A percentile compares a stretch with the other conserved stretches of the same genome.
These are phyloP conservation scores for Cutaneotrichosporon cyanovorans DNA, from an alignment of 1,284 basidiomycete genomes.

Conservation along the genomic window DNA sequence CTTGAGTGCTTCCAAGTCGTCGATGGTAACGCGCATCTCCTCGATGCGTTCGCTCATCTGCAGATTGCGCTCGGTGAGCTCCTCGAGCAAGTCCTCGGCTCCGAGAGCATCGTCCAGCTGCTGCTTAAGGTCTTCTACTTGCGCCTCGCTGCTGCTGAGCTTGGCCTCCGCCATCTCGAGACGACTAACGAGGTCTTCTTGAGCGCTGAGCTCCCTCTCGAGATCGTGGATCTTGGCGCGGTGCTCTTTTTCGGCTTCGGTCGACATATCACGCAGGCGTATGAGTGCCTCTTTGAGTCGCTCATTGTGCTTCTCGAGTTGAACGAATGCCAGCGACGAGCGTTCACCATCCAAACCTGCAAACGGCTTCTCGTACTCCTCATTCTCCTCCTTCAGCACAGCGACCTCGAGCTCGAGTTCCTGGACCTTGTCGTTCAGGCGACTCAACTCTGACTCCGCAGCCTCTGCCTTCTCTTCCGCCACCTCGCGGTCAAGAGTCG, in stretches of 20 bases:
- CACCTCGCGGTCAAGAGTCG: conserved; percentile 91
- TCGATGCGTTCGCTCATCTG: conserved; percentile 88
- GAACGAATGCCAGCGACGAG: conserved; percentile 72
- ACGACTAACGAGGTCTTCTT: conserved; percentile 49
- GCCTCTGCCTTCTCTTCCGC: conserved; percentile 88
- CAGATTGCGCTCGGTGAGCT: conserved; percentile 89
- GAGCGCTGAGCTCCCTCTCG: conserved; percentile 67
- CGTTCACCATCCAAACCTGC: conserved; percentile 49
- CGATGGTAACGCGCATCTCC: conserved; percentile 88
- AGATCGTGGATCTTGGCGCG: conserved; percentile 73
- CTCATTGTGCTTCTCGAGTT: conserved; percentile 94
- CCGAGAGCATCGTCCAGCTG: conserved; percentile 93
- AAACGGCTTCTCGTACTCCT: conserved; percentile 46
- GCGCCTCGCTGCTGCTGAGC: conserved; percentile 73
- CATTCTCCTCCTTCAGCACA: conserved; percentile 58
- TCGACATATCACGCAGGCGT: conserved; percentile 77
- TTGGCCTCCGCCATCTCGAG: conserved; percentile 72
- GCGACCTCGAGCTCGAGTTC: conserved; percentile 76
- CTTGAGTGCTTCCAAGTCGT: conserved; percentile 90
- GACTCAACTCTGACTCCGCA: conserved; percentile 67
- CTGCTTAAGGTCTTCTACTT: conserved; percentile 86
- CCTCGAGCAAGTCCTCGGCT: conserved; percentile 92
- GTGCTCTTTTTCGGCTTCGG: conserved; percentile 80
- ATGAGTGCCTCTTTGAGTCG: conserved; percentile 88
- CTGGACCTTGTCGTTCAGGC: conserved; percentile 68